A percentile compares a stretch with the other conserved stretches of the same genome.
These are phyloP conservation scores for Actinomortierella ambigua DNA, from an alignment of 371 early-diverging fungal species.

Conservation along the genomic window DNA sequence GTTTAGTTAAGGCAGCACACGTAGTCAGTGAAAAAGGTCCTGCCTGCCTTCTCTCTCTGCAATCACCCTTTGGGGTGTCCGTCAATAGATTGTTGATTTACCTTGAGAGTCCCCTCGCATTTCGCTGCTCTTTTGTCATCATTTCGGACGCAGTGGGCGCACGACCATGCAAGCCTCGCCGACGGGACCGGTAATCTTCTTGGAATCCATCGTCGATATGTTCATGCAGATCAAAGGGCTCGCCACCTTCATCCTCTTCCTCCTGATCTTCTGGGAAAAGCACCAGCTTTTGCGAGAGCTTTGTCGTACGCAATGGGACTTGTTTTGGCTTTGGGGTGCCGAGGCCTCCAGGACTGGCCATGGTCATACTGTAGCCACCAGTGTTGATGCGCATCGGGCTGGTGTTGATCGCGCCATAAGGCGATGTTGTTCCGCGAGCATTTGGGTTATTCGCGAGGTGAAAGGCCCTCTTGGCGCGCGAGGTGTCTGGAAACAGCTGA, in stretches of 20 bases:
- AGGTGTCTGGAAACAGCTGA: conserved; percentile 31
- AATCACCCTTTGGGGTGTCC: too few species aligned
- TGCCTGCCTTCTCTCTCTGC: too few species aligned
- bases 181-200: conserved; percentile 33
- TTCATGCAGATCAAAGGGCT: conserved; percentile 47
- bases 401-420: conserved; percentile 31
- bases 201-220: conserved; percentile 50
- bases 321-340: conserved; percentile 45
- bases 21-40: too few species aligned
- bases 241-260: conserved; percentile 46
- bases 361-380: conserved; percentile 18
- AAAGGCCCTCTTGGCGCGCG: conserved; percentile 35
- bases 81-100: too few species aligned
- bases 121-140: conserved; percentile 41
- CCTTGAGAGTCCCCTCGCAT: conserved; percentile 35
- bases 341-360: conserved; percentile 18
- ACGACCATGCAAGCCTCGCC: conserved; percentile 43
- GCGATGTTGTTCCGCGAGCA: conserved; percentile 2
- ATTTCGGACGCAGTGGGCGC: conserved; percentile 41
- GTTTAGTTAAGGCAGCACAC: too few species aligned
- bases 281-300: conserved; percentile 89
- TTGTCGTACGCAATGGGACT: conserved; percentile 81
- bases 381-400: conserved; percentile 34
- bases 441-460: conserved; percentile 16
- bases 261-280: conserved; percentile 87